phyloP scores from a whole-genome alignment of 1,284 basidiomycete species.

The Amylostereum areolatum region DNA sequence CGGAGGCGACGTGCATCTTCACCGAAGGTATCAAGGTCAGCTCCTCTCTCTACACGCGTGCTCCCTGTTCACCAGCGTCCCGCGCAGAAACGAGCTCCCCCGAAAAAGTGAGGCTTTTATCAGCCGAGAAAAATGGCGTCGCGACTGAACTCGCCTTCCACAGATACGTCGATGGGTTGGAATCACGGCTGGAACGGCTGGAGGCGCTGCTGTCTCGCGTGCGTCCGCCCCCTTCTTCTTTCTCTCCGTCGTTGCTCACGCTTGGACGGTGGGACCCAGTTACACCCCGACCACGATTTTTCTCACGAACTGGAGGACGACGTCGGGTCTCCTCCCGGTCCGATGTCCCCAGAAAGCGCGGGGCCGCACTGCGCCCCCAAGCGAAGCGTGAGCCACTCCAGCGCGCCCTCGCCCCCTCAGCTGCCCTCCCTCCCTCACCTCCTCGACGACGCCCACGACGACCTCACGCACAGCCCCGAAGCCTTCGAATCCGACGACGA shows the following conservation, averaged over 20 bases:
- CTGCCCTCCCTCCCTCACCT: slow-evolving; percentile 3
- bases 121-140: not conserved
- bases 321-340: slow-evolving; percentile 33
- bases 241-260: slow-evolving; percentile 1
- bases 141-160: not conserved
- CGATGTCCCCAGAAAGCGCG: not conserved
- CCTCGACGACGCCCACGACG: not conserved
- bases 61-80: not conserved
- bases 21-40: not conserved
- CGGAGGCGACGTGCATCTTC: not conserved
- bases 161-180: slow-evolving; percentile 69
- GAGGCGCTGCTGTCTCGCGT: slow-evolving; percentile 61
- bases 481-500: slow-evolving; percentile 20
- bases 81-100: not conserved
- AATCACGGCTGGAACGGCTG: slow-evolving; percentile 66
- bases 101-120: not conserved
- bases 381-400: not conserved
- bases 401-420: slow-evolving; percentile 5
- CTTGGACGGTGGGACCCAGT: slow-evolving; percentile 21
- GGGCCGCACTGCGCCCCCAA: slow-evolving; percentile 11
- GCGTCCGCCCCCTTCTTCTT: slow-evolving; percentile 14
- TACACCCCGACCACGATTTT: slow-evolving; percentile 46
- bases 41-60: not conserved
- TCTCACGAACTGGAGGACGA: slow-evolving; percentile 40
- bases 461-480: slow-evolving; percentile 19